Percentiles rank a stretch among this genome's conserved stretches.
These are phyloP conservation scores for Penicillium sp. DNA, from an alignment of 2,329 filamentous ascomycete genomes.

Conservation along the genomic window DNA sequence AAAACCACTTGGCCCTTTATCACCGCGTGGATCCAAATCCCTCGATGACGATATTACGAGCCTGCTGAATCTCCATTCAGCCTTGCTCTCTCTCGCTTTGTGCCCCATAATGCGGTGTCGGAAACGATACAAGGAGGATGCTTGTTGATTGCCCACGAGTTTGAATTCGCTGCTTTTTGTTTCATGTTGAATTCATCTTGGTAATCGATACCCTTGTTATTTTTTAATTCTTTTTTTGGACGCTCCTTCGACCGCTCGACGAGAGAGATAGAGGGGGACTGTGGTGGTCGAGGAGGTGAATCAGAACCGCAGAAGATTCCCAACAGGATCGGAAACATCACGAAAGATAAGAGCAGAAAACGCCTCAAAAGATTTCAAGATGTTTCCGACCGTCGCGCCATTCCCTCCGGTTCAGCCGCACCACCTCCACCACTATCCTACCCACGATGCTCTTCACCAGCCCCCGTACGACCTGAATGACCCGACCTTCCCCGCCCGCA, in stretches of 20 bases:
- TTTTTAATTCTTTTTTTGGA: neutral
- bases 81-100: neutral
- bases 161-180: conserved; percentile 7
- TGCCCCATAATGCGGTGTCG: conserved; percentile 46
- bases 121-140: conserved; percentile 45
- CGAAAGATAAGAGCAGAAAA: neutral
- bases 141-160: conserved; percentile 35
- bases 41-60: conserved; percentile 17
- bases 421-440: conserved; percentile 35
- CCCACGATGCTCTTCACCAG: conserved; percentile 30
- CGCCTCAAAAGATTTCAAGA: conserved; percentile 29
- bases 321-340: neutral
- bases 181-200: neutral
- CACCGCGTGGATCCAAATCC: conserved; percentile 2
- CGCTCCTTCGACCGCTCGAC: conserved; percentile 10
- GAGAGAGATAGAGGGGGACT: conserved; percentile 7
- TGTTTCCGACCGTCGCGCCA: conserved; percentile 51
- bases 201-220: neutral
- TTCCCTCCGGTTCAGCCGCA: conserved; percentile 45
- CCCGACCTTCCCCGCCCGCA: conserved; percentile 23
- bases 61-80: conserved; percentile 3
- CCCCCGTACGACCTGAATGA: conserved; percentile 32
- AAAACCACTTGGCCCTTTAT: conserved; percentile 7
- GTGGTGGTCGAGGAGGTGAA: conserved; percentile 18
- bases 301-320: neutral